Evolutionary conservation across 2,329 filamentous ascomycete genomes (phyloP).

Genomic region (Rhytidhysteron rufulum): DNA sequence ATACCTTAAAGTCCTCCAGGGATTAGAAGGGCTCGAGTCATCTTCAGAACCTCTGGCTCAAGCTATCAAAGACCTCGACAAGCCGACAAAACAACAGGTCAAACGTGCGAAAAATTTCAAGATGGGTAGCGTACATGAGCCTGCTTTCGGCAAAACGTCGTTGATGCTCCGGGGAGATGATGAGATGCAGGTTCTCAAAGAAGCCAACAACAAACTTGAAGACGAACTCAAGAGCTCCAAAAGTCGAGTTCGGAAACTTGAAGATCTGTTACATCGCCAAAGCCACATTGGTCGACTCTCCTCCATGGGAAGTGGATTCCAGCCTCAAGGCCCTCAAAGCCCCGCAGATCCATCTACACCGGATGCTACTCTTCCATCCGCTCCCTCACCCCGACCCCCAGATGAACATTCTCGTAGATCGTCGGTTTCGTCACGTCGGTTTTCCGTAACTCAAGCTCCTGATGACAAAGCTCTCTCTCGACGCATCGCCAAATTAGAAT

Average conservation of each 20-base stretch:
- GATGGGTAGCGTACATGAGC: conserved; percentile 90
- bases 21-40: conserved; percentile 61
- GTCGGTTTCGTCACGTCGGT: conserved; percentile 58
- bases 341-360: conserved; percentile 35
- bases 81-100: conserved; percentile 79
- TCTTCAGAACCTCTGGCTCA: conserved; percentile 70
- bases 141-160: conserved; percentile 80
- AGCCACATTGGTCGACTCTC: conserved; percentile 53
- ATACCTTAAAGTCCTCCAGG: conserved; percentile 65
- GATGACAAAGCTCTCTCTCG: conserved; percentile 61
- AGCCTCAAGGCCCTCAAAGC: conserved; percentile 29
- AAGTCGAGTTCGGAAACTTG: conserved; percentile 83
- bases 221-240: conserved; percentile 78
- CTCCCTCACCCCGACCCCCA: conserved; percentile 28
- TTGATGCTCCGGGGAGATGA: conserved; percentile 78
- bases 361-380: conserved; percentile 24
- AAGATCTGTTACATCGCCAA: conserved; percentile 88
- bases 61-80: conserved; percentile 73
- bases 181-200: conserved; percentile 57
- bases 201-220: conserved; percentile 55
- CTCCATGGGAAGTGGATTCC: conserved; percentile 46
- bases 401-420: conserved; percentile 55
- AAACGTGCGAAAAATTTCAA: conserved; percentile 92
- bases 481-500: conserved; percentile 66
- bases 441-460: conserved; percentile 56